These are phyloP conservation scores for Entrophospora sp. DNA, from an alignment of 192 early-diverging fungal genomes.

Conservation along the genomic window DNA sequence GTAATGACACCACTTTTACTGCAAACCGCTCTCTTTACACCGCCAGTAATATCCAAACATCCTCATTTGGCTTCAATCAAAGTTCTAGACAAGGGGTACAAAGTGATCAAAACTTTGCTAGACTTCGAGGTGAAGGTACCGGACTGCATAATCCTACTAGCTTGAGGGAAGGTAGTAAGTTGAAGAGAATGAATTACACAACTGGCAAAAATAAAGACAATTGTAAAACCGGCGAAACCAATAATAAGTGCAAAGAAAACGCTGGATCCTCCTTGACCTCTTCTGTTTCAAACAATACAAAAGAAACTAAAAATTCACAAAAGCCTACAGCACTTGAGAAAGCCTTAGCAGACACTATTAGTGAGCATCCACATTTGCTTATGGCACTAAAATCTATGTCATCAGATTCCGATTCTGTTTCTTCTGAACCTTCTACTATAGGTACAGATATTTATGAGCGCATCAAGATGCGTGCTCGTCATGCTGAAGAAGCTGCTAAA, in stretches of 20 bases:
- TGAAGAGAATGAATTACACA: background rate
- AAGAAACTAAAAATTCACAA: slow-evolving; percentile 9
- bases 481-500: slow-evolving; percentile 10
- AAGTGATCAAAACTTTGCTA: background rate
- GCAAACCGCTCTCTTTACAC: background rate
- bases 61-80: background rate
- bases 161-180: background rate
- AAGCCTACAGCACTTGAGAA: slow-evolving; percentile 8
- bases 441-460: background rate
- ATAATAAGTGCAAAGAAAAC: background rate
- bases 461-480: slow-evolving; percentile 7
- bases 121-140: background rate
- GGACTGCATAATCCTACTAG: too few species aligned
- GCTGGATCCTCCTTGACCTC: background rate
- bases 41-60: background rate
- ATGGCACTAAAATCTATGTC: slow-evolving; percentile 6
- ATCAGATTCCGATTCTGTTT: slow-evolving; percentile 1
- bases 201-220: background rate
- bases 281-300: background rate
- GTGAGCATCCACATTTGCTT: slow-evolving; percentile 7
- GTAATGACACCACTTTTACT: background rate
- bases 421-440: background rate
- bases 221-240: background rate
- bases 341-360: slow-evolving; percentile 11
- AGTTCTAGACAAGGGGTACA: background rate